Percentiles rank a stretch among this genome's conserved stretches.
Conservation (phyloP, 2,329 filamentous ascomycete species). For the Malbranchea cinnamomea region DNA sequence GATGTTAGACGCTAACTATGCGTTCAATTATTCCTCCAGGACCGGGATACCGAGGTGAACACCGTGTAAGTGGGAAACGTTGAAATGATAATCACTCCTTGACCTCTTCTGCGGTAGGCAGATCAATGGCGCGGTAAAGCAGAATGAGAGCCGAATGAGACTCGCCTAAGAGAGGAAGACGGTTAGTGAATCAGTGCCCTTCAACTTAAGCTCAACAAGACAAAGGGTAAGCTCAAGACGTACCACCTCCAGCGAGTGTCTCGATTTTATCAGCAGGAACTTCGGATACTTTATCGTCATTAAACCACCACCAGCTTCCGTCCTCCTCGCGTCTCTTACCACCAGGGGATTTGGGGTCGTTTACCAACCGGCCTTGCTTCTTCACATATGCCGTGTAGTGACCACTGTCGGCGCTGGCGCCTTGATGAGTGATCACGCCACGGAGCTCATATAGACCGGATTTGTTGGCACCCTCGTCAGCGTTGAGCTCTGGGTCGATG, state of each 20-base stretch:
- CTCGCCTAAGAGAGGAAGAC: slow-evolving; percentile 23
- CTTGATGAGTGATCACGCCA: slow-evolving; percentile 90
- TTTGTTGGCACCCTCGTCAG: slow-evolving; percentile 75
- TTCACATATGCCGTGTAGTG: slow-evolving; percentile 98
- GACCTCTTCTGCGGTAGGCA: slow-evolving; percentile 29
- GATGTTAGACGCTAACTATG: no score
- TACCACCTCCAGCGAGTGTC: slow-evolving; percentile 72
- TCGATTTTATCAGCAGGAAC: slow-evolving; percentile 85
- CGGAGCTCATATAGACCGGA: slow-evolving; percentile 91
- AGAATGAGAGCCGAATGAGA: slow-evolving; percentile 37
- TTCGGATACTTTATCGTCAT: slow-evolving; percentile 92
- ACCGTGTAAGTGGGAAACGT: no score
- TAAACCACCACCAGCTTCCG: slow-evolving; percentile 99
- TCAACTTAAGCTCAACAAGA: slow-evolving; percentile 6
- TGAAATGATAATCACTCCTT: no score
- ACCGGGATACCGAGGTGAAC: no score
- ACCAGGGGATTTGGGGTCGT: slow-evolving; percentile 47
- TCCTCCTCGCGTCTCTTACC: slow-evolving; percentile 70
- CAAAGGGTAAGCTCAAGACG: slow-evolving; percentile 14
- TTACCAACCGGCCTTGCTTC: slow-evolving; percentile 53
- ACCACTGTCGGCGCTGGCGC: slow-evolving; percentile 88
- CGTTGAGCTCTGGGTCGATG: slow-evolving; percentile 57
- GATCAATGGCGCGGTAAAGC: slow-evolving; percentile 35
- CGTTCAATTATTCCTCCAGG: no score
- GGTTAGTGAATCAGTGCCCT: slow-evolving; percentile 10